Conservation (phyloP, 129 eudicot species). For the Flaveria brownii region DNA sequence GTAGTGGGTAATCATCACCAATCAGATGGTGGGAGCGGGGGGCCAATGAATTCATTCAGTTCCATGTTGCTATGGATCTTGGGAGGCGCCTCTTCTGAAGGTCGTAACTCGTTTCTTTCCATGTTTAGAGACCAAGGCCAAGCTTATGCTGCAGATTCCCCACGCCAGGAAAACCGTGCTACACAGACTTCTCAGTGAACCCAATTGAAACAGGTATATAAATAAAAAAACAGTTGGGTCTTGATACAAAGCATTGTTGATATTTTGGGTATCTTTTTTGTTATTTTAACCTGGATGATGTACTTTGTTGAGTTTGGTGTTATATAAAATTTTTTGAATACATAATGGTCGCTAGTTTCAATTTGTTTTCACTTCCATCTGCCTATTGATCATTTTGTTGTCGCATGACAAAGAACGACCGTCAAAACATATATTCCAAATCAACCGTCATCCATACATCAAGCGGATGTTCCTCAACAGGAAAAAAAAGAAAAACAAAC, state of each 20-base stretch:
- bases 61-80: constrained; percentile 83
- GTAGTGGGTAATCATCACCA: too few relatives aligned
- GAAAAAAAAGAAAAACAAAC: background rate
- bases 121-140: constrained; percentile 91
- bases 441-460: background rate
- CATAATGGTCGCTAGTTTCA: too few relatives aligned
- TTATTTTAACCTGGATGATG: background rate
- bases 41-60: constrained; percentile 51
- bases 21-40: constrained; percentile 41
- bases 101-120: constrained; percentile 84
- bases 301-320: background rate
- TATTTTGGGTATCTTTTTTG: too few relatives aligned
- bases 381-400: background rate
- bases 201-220: background rate
- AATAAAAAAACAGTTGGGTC: background rate
- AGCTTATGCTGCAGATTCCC: constrained; percentile 45
- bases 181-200: constrained; percentile 27
- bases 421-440: background rate
- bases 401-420: background rate
- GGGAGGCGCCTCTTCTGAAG: constrained; percentile 91
- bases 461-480: background rate
- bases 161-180: constrained; percentile 51
- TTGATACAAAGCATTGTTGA: background rate
- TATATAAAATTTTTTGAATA: too few relatives aligned
- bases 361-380: background rate